These are phyloP conservation scores for Bryoglossum gracile DNA, from an alignment of 495 filamentous ascomycete species.

Conservation along the genomic window DNA sequence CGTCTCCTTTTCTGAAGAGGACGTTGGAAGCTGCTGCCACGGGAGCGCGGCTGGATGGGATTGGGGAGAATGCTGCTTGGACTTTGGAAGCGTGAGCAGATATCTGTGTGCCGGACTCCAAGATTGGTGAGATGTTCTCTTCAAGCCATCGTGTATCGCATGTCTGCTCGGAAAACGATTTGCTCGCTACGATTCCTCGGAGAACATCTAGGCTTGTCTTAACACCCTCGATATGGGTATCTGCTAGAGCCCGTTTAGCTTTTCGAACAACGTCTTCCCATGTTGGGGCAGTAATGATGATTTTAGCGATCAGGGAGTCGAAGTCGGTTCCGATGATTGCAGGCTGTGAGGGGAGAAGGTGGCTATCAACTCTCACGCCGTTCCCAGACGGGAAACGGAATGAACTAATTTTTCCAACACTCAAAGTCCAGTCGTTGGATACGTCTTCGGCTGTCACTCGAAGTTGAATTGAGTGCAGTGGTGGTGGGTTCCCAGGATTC, in stretches of 20 bases:
- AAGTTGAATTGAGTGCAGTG: conserved; percentile 45
- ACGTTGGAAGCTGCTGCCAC: conserved; percentile 27
- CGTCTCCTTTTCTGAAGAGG: conserved; percentile 48
- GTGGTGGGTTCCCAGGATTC: conserved; percentile 26
- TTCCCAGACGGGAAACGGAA: conserved; percentile 48
- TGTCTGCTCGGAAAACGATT: conserved; percentile 35
- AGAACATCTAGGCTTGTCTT: conserved; percentile 50
- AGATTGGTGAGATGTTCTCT: conserved; percentile 33
- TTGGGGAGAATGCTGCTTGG: background rate
- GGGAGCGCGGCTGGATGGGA: background rate
- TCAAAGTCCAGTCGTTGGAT: conserved; percentile 44
- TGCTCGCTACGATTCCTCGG: conserved; percentile 42
- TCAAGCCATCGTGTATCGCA: conserved; percentile 56
- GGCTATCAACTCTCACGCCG: conserved; percentile 50
- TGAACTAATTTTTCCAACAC: conserved; percentile 49
- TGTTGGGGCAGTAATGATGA: conserved; percentile 48
- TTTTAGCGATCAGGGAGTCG: conserved; percentile 53
- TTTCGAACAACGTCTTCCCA: conserved; percentile 46
- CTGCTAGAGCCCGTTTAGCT: conserved; percentile 45
- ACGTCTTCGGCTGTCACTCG: conserved; percentile 52
- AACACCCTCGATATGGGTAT: conserved; percentile 45
- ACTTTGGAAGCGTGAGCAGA: conserved; percentile 4
- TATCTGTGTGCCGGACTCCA: conserved; percentile 30
- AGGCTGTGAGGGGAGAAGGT: conserved; percentile 34
- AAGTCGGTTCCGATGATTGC: conserved; percentile 47